These are phyloP conservation scores for Cyclotella baltica DNA, from an alignment of 108 stramenopile species.

Conservation along the genomic window DNA sequence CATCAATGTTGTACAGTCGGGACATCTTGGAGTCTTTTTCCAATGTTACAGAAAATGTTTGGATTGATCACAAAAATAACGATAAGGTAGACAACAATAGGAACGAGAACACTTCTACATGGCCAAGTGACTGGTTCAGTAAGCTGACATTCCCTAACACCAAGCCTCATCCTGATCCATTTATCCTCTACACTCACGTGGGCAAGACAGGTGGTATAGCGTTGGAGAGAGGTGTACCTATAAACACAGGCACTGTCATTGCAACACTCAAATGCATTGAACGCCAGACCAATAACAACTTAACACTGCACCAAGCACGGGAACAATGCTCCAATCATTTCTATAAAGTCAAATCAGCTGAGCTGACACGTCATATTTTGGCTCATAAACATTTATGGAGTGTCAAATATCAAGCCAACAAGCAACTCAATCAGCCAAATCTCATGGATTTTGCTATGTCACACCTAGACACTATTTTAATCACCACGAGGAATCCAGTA, in stretches of 20 bases:
- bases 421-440: neutral
- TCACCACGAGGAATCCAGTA: slow-evolving; percentile 12
- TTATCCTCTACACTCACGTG: neutral
- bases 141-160: neutral
- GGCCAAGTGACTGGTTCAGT: neutral
- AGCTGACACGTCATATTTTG: neutral
- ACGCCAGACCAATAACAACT: neutral
- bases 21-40: neutral
- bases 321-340: neutral
- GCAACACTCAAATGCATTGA: neutral
- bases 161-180: neutral
- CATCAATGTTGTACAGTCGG: neutral
- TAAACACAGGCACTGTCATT: neutral
- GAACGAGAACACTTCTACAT: neutral
- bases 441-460: slow-evolving; percentile 1
- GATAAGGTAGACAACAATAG: neutral
- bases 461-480: slow-evolving; percentile 3
- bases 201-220: slow-evolving; percentile 13
- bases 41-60: neutral
- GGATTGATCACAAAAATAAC: neutral
- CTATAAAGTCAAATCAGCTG: neutral
- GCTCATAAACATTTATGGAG: slow-evolving; percentile 11
- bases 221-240: slow-evolving; percentile 3
- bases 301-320: neutral
- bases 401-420: neutral